Base-by-base conservation (phyloP, 2,329 filamentous ascomycete species). In the Phoma sp. region DNA sequence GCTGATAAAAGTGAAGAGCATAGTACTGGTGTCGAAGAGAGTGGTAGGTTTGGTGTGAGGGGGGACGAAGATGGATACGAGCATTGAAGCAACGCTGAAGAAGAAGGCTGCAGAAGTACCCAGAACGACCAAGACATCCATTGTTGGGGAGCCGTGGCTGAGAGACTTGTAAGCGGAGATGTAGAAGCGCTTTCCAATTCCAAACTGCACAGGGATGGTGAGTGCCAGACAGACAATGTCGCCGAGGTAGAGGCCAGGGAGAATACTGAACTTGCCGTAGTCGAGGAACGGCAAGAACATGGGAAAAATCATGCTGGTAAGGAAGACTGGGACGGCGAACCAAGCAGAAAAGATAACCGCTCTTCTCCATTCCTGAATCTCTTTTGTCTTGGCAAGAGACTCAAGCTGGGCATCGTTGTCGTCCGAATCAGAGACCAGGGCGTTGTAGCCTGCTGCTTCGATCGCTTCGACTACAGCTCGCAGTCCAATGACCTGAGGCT, bases 401-500 rank as follows among this genome's bases (percentile, higher is more conserved):
- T 98, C 92, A 2, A 99, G 84, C 73, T 99, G 95, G 1, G 95
- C 94, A 70, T 96, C 96, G 74, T 96, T 98, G 77, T 99, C 95
- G 67, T 98, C 92, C 48, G 88, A 89, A 63, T 98, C 94, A 0
- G 93, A 88, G 10, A 98, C 85, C 2, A 99, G 80, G 1, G 94
- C 95, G 72, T 97, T 96, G 74, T 90, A 91, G 2, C 94, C 93
- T 19, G 85, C 81, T n/a, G 82, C 81, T 76, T 99, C 94, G 38
- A 97, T 85, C 0, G 85, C 79, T 67, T 93, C 91, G 7, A 97
- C 94, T 31, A 98, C 84, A 4, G 85, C 86, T 38, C 95, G 88
- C 21, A 99, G 84, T 2, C 95, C 94, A 47, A 90, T 86, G 13
- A 88, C 77, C 17, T 84, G 80, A 0, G 92, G 84, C 53, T 89